Evolutionary conservation across 768 basidiomycete genomes (phyloP).

Genomic region (Mycena leptocephala): DNA sequence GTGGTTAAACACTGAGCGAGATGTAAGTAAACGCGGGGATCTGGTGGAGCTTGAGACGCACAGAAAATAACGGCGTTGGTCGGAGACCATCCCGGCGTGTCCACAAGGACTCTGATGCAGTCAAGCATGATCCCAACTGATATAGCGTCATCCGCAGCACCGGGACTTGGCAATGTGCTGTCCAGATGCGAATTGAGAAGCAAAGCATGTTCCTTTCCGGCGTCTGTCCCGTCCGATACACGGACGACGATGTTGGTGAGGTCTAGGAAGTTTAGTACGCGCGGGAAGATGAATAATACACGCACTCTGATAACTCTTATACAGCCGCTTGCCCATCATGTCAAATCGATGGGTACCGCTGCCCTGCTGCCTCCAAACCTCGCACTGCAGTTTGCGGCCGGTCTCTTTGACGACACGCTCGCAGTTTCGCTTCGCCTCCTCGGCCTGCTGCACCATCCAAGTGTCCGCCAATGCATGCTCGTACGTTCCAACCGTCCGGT

Average conservation of each 20-base stretch:
- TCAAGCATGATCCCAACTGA: constrained; percentile 95
- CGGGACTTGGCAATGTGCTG: constrained; percentile 91
- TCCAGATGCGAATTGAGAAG: constrained; percentile 94
- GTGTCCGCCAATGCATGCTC: constrained; percentile 90
- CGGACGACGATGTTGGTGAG: constrained; percentile 93
- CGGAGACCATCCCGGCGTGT: constrained; percentile 80
- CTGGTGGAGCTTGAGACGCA: constrained; percentile 45
- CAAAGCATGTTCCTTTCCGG: constrained; percentile 85
- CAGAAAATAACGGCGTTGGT: constrained; percentile 87
- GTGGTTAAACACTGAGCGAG: no score
- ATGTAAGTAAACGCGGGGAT: no score
- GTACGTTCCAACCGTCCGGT: constrained; percentile 90
- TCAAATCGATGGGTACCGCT: constrained; percentile 94
- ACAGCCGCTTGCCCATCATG: constrained; percentile 89
- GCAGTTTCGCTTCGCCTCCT: constrained; percentile 75
- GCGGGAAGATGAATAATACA: not conserved
- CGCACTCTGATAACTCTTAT: constrained; percentile 83
- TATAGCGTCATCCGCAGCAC: constrained; percentile 91
- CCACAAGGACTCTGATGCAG: constrained; percentile 82
- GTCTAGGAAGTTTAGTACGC: constrained; percentile 44
- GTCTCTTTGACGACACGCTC: constrained; percentile 63
- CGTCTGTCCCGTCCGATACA: constrained; percentile 82
- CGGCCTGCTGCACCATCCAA: constrained; percentile 84
- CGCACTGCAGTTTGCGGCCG: constrained; percentile 84
- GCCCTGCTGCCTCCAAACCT: constrained; percentile 93